Percentiles rank a stretch among this genome's conserved stretches.
Evolutionary conservation across 495 filamentous ascomycete species (phyloP).

Genomic region (Aspergillus indologenus): DNA sequence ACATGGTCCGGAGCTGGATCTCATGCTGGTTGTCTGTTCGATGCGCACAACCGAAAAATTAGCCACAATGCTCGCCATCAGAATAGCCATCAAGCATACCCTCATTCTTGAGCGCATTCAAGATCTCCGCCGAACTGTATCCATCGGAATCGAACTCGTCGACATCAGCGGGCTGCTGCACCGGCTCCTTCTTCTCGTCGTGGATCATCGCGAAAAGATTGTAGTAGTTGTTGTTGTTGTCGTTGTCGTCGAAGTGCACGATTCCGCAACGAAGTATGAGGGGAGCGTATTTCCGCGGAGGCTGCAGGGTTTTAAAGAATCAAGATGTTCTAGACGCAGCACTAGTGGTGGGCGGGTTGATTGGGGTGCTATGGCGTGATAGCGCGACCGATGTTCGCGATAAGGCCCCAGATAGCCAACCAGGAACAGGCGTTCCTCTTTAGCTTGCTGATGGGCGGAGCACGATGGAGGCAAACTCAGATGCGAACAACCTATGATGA

Average conservation of each 20-base stretch:
- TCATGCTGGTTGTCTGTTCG: slow-evolving; percentile 43
- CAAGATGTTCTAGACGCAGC: background rate
- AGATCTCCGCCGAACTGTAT: slow-evolving; percentile 19
- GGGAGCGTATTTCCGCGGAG: background rate
- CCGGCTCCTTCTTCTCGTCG: background rate
- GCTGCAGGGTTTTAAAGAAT: background rate
- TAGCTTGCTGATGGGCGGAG: background rate
- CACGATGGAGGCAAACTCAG: background rate
- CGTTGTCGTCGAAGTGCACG: background rate
- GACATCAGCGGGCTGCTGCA: background rate
- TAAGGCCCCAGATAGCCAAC: background rate
- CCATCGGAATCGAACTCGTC: slow-evolving; percentile 9
- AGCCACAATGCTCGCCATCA: background rate
- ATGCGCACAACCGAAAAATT: background rate
- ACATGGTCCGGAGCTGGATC: slow-evolving; percentile 47
- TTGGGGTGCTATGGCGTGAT: background rate
- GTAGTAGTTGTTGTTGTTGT: too few species aligned
- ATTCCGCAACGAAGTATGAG: background rate
- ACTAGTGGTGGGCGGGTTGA: background rate
- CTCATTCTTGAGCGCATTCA: slow-evolving; percentile 27
- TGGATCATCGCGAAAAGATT: background rate
- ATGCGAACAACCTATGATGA: background rate
- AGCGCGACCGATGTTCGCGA: background rate
- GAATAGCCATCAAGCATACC: slow-evolving; percentile 14
- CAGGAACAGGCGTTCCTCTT: background rate